A percentile compares a stretch with the other conserved stretches of the same genome.
These are phyloP conservation scores for Yarrowia keelungensis DNA, from an alignment of 805 yeast genomes.

Conservation along the genomic window DNA sequence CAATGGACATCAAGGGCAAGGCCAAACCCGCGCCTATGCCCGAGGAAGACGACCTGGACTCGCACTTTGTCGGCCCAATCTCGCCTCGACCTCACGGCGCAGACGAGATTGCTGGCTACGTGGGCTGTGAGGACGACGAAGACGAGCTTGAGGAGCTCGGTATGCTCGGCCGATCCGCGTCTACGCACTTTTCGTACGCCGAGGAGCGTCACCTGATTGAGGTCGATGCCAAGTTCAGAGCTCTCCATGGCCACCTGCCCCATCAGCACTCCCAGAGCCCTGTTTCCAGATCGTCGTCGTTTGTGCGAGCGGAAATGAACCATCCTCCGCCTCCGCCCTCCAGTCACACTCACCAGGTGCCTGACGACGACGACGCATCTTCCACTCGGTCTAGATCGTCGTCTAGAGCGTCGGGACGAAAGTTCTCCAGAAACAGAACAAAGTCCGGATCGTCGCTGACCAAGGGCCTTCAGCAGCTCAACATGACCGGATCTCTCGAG, in stretches of 20 bases:
- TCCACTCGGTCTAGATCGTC: constrained; percentile 19
- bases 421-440: constrained; percentile 11
- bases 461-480: constrained; percentile 26
- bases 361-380: constrained; percentile 14
- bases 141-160: constrained; percentile 40
- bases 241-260: constrained; percentile 47
- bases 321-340: constrained; percentile 41
- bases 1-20: constrained; percentile 31
- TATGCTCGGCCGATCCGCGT: constrained; percentile 39
- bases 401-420: constrained; percentile 19
- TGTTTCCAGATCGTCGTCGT: constrained; percentile 38
- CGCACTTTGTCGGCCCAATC: constrained; percentile 29
- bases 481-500: constrained; percentile 25
- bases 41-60: constrained; percentile 24
- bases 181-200: constrained; percentile 60
- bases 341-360: constrained; percentile 29
- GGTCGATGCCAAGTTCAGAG: constrained; percentile 69
- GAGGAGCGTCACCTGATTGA: constrained; percentile 71
- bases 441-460: constrained; percentile 18
- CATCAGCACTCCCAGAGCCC: constrained; percentile 19
- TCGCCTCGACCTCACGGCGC: constrained; percentile 9
- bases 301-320: constrained; percentile 40
- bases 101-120: constrained; percentile 33
- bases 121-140: constrained; percentile 40
- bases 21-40: neutral